Conservation (phyloP, 345 rosid species). For the Brassica incana region DNA sequence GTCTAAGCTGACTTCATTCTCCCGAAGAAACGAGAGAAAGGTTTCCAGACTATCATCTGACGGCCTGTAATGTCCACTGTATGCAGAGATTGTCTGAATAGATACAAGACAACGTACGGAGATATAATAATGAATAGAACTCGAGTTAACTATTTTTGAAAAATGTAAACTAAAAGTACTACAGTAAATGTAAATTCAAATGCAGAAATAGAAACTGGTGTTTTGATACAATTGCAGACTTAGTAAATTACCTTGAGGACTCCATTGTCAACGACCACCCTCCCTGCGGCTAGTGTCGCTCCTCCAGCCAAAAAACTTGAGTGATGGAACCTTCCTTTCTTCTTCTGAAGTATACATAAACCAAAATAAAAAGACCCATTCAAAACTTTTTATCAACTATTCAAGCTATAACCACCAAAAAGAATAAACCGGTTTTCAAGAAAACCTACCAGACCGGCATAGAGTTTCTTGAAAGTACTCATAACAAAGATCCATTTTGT, state of each 20-base stretch:
- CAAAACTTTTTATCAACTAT: background rate
- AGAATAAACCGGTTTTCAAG: background rate
- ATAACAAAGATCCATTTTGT: constrained; percentile 84
- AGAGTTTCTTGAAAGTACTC: constrained; percentile 78
- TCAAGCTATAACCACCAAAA: background rate
- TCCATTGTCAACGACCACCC: constrained; percentile 67
- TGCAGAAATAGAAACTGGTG: background rate
- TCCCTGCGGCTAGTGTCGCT: constrained; percentile 88
- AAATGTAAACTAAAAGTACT: background rate
- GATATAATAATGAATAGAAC: constrained; percentile 4
- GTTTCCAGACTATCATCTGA: constrained; percentile 63
- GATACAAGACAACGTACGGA: background rate
- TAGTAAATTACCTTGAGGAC: constrained; percentile 59
- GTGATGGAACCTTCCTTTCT: constrained; percentile 93
- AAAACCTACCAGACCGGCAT: constrained; percentile 64
- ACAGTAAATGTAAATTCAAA: background rate
- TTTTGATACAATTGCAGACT: background rate
- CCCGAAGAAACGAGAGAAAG: constrained; percentile 64
- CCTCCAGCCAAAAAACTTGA: constrained; percentile 98
- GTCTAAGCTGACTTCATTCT: constrained; percentile 61
- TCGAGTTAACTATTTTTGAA: background rate
- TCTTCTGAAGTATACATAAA: constrained; percentile 54
- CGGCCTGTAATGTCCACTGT: constrained; percentile 94
- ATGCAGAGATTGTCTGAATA: constrained; percentile 76
- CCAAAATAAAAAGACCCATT: background rate